Evolutionary conservation across 345 rosid genomes (phyloP).

Genomic region (Dipteronia sinensis): DNA sequence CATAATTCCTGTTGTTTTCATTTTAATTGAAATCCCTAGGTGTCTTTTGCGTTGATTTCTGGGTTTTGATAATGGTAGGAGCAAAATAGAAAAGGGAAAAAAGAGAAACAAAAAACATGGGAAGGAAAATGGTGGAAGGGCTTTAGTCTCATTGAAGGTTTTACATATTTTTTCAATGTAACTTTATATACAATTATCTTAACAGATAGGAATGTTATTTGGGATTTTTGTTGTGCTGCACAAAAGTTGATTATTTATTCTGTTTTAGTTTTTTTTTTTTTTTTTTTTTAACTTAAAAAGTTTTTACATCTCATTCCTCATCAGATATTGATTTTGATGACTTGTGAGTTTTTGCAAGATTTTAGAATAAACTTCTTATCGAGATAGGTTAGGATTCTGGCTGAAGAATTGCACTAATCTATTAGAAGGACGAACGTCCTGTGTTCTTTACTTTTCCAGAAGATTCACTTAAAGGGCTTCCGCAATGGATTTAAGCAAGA

Average conservation of each 20-base stretch:
- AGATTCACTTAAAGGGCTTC: background rate
- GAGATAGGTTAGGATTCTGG: slow-evolving; percentile 31
- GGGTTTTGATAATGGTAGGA: slow-evolving; percentile 4
- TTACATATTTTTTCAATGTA: background rate
- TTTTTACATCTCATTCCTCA: background rate
- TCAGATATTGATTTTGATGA: slow-evolving; percentile 3
- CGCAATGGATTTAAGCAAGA: slow-evolving; percentile 7
- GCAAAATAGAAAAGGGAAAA: background rate
- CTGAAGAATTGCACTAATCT: too few relatives aligned
- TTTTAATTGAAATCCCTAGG: background rate
- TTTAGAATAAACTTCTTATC: slow-evolving; percentile 13
- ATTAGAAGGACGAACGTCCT: too few relatives aligned
- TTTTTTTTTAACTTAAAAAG: too few relatives aligned
- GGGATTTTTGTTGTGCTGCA: slow-evolving; percentile 4
- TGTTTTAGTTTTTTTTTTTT: too few relatives aligned
- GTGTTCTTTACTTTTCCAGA: slow-evolving; percentile 12
- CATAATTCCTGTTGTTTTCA: too few relatives aligned
- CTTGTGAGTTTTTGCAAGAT: background rate
- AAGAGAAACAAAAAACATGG: background rate
- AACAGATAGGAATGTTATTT: background rate
- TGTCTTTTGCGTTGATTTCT: background rate
- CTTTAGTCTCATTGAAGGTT: background rate
- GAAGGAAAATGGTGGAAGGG: background rate
- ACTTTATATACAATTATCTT: background rate
- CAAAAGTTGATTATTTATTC: background rate